These are phyloP conservation scores for Rhodomyrtus tomentosa DNA, from an alignment of 345 rosid species.

Conservation along the genomic window DNA sequence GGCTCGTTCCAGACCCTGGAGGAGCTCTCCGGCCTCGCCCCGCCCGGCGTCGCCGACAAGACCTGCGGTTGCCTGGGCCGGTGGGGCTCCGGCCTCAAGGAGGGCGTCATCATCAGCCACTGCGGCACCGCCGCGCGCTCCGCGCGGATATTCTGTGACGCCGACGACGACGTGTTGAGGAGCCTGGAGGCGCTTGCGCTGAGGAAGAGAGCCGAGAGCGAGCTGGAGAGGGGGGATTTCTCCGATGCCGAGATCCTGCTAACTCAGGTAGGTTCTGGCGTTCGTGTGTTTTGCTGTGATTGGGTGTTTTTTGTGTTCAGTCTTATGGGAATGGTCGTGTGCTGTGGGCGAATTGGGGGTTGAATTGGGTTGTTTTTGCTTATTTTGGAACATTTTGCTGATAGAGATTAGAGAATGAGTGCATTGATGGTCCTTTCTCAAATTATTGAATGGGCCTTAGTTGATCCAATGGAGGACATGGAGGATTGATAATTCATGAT, in stretches of 20 bases:
- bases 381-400: background rate
- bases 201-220: conserved; percentile 46
- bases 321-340: background rate
- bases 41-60: conserved; percentile 44
- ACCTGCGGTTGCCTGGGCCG: conserved; percentile 71
- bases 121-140: conserved; percentile 66
- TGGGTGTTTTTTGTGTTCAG: background rate
- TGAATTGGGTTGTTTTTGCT: background rate
- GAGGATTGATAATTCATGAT: background rate
- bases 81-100: conserved; percentile 82
- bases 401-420: background rate
- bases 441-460: background rate
- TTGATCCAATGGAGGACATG: background rate
- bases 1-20: conserved; percentile 65
- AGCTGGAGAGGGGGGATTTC: conserved; percentile 36
- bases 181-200: conserved; percentile 52
- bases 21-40: conserved; percentile 47
- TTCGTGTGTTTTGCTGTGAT: background rate
- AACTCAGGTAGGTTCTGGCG: conserved; percentile 31
- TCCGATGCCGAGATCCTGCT: conserved; percentile 43
- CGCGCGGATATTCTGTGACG: conserved; percentile 37
- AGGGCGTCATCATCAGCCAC: conserved; percentile 46
- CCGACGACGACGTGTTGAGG: conserved; percentile 12
- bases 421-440: background rate
- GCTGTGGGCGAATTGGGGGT: background rate